Evolutionary conservation across 148 eudicot genomes (phyloP), one percentile per base, ranked within the genome.

Genomic region (Camellia japonica): DNA sequence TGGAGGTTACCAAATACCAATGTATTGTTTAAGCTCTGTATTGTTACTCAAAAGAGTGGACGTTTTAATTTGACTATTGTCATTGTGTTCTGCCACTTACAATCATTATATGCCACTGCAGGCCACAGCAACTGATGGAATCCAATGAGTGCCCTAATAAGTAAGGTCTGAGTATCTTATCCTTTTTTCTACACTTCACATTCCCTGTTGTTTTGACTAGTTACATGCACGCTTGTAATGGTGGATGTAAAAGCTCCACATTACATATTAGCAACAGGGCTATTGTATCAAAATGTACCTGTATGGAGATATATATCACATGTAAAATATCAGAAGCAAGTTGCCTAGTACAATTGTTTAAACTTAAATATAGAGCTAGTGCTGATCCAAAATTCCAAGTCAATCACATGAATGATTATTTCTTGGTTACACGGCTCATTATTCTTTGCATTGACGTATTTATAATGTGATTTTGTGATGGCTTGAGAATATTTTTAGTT

Each of bases 91-190:
- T 7, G 44, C 47, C 49, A 38, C 54, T 58, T 30, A 68, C 9
- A 41, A 67, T 55, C 54, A 2, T 9, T 68, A 18, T 58, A 56
- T 79, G 61, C 64, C 68, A 38, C 20, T 86, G 82, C 89, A 90
- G 90, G 88, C 83, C 85, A 49, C 83, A 86, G 71, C 88, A 85
- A 56, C 80, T 88, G 79, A 82, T 79, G 84, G 89, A 90, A 78
- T 85, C 78, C 68, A 82, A 79, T 6, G 85, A 86, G 47, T 78
- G 68, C 63, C 76, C 77, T 5, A 84, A 85, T 38, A 82, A 81
- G 59, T 88, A 79, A 85, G 81, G 82, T 75, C 20, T 68, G 3
- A 67, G 30, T 71, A 52, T 55, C 78, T 68, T 67, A 55, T 70
- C 74, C 20, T 19, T 52, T 52, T 73, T 5, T 55, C 30, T 15